Conservation (phyloP, 176 grass and related monocot species). For the Lolium multiflorum region DNA sequence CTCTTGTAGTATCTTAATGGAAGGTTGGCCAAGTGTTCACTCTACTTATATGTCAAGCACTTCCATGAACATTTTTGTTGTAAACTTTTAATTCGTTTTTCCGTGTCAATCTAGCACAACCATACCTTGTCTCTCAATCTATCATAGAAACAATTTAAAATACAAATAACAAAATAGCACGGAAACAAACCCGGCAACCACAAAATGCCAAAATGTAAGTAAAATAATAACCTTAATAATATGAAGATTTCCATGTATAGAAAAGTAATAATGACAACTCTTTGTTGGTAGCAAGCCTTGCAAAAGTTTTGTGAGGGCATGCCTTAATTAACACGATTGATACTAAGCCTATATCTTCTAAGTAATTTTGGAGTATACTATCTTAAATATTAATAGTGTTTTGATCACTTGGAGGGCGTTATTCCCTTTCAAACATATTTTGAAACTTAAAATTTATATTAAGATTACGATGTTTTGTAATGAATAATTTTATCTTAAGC, state of each 20-base stretch:
- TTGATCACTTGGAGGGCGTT: too few relatives aligned
- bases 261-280: not conserved
- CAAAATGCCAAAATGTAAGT: not conserved
- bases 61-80: not conserved
- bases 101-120: not conserved
- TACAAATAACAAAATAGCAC: not conserved
- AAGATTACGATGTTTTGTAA: too few relatives aligned
- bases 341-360: too few relatives aligned
- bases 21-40: not conserved
- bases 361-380: too few relatives aligned
- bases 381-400: too few relatives aligned
- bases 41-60: not conserved
- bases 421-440: too few relatives aligned
- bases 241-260: not conserved
- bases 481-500: too few relatives aligned
- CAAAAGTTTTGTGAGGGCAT: not conserved
- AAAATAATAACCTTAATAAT: not conserved
- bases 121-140: not conserved
- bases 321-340: too few relatives aligned
- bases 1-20: not conserved
- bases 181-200: not conserved
- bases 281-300: not conserved
- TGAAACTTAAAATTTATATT: too few relatives aligned
- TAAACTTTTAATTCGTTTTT: not conserved
- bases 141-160: not conserved